These are phyloP conservation scores for Salisapilia sapeloensis DNA, from an alignment of 352 stramenopile genomes.

Conservation along the genomic window DNA sequence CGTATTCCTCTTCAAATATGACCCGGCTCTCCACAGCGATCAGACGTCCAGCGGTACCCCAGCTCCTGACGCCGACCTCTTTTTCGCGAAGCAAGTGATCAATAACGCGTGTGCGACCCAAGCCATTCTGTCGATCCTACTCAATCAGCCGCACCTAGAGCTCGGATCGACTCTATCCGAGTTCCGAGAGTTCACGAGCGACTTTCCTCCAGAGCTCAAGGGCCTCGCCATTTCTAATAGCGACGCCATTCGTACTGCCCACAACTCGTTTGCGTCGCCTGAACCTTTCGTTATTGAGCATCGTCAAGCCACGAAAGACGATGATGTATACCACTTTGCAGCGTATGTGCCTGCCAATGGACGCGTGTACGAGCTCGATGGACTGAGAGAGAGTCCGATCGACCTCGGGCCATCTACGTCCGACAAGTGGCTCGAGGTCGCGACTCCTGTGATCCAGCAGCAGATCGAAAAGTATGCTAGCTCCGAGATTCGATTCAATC, in stretches of 20 bases:
- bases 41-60: constrained; percentile 6
- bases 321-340: constrained; percentile 97
- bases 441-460: constrained; percentile 85
- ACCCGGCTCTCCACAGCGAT: constrained; percentile 22
- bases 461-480: constrained; percentile 83
- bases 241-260: constrained; percentile 65
- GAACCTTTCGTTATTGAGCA: constrained; percentile 74
- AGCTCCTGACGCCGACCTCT: constrained; percentile 46
- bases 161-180: constrained; percentile 43
- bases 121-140: constrained; percentile 90
- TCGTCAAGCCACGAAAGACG: constrained; percentile 51
- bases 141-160: constrained; percentile 76
- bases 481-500: constrained; percentile 94
- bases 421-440: constrained; percentile 79
- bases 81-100: constrained; percentile 95
- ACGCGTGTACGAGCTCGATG: constrained; percentile 93
- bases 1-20: constrained; percentile 96
- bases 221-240: constrained; percentile 78
- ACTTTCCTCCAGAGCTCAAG: constrained; percentile 67
- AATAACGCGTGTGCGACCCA: constrained; percentile 94
- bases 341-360: constrained; percentile 84
- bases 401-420: constrained; percentile 18
- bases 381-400: constrained; percentile 82
- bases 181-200: constrained; percentile 69
- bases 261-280: constrained; percentile 68